A percentile compares a stretch with the other conserved stretches of the same genome.
Evolutionary conservation across 2,329 filamentous ascomycete species (phyloP).

Genomic region (Colletotrichum aenigma): DNA sequence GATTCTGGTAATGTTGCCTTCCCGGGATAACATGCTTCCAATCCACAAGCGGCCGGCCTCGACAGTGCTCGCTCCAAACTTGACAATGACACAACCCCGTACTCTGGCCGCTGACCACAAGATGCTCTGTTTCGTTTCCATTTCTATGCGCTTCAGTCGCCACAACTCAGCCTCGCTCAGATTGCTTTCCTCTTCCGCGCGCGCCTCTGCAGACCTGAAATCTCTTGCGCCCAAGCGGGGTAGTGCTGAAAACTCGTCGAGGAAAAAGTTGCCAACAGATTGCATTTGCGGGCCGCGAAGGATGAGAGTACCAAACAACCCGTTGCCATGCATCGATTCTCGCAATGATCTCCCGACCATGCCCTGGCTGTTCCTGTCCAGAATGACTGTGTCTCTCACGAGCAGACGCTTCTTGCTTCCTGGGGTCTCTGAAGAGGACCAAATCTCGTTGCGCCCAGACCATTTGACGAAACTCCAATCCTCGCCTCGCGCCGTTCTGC

Average conservation of each 20-base stretch:
- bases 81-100: conserved; percentile 85
- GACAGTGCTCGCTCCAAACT: conserved; percentile 83
- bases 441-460: conserved; percentile 89
- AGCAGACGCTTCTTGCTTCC: conserved; percentile 63
- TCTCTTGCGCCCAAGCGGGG: conserved; percentile 84
- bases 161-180: conserved; percentile 53
- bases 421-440: conserved; percentile 44
- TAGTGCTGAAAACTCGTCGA: conserved; percentile 76
- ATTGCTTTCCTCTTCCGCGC: conserved; percentile 37
- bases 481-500: conserved; percentile 83
- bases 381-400: conserved; percentile 82
- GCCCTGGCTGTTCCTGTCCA: conserved; percentile 59
- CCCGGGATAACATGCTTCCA: conserved; percentile 72
- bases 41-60: conserved; percentile 85
- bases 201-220: conserved; percentile 65
- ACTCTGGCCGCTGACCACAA: conserved; percentile 85
- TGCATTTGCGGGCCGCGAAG: conserved; percentile 75
- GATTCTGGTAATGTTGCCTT: conserved; percentile 70
- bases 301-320: conserved; percentile 84
- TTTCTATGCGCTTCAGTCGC: conserved; percentile 58
- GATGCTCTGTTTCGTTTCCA: conserved; percentile 65
- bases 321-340: conserved; percentile 74
- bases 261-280: conserved; percentile 72
- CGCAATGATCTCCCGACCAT: conserved; percentile 44
- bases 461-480: conserved; percentile 84